A percentile compares a stretch with the other conserved stretches of the same genome.
These are phyloP conservation scores for Neocatenulostroma microsporum DNA, from an alignment of 2,329 filamentous ascomycete genomes.

Conservation along the genomic window DNA sequence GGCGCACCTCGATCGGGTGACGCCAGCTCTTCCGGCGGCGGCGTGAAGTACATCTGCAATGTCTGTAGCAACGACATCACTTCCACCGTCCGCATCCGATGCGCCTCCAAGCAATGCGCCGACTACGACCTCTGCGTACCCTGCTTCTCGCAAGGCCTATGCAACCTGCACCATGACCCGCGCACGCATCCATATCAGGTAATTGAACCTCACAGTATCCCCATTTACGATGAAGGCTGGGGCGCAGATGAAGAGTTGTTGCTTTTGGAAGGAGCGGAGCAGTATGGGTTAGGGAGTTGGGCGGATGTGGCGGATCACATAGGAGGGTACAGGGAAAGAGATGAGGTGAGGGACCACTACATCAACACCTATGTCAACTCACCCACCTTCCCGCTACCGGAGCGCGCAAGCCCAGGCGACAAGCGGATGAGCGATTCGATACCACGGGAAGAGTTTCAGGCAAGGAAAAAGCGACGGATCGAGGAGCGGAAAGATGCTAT, in stretches of 20 bases:
- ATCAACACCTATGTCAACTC: constrained; percentile 80
- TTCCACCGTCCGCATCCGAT: constrained; percentile 92
- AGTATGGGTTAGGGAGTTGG: constrained; percentile 94
- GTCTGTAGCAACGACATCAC: constrained; percentile 95
- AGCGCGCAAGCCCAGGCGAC: constrained; percentile 75
- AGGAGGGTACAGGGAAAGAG: constrained; percentile 85
- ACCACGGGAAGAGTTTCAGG: constrained; percentile 85
- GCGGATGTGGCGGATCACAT: constrained; percentile 98
- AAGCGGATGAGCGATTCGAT: constrained; percentile 70
- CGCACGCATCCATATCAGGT: constrained; percentile 81
- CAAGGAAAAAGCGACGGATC: constrained; percentile 84
- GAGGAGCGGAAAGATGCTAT: constrained; percentile 83
- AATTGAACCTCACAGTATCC: constrained; percentile 97
- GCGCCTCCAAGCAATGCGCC: constrained; percentile 71
- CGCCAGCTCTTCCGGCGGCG: constrained; percentile 29
- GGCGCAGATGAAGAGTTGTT: constrained; percentile 95
- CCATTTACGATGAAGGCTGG: constrained; percentile 92
- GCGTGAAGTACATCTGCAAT: constrained; percentile 87
- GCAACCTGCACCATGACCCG: constrained; percentile 77
- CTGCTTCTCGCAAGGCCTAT: constrained; percentile 78
- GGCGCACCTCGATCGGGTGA: constrained; percentile 21
- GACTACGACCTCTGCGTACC: constrained; percentile 97
- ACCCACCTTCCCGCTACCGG: constrained; percentile 73
- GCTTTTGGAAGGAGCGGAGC: constrained; percentile 86
- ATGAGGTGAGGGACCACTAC: constrained; percentile 94